A percentile compares a stretch with the other conserved stretches of the same genome.
These are phyloP conservation scores for Logfia minima DNA, from an alignment of 129 eudicot species.

Conservation along the genomic window DNA sequence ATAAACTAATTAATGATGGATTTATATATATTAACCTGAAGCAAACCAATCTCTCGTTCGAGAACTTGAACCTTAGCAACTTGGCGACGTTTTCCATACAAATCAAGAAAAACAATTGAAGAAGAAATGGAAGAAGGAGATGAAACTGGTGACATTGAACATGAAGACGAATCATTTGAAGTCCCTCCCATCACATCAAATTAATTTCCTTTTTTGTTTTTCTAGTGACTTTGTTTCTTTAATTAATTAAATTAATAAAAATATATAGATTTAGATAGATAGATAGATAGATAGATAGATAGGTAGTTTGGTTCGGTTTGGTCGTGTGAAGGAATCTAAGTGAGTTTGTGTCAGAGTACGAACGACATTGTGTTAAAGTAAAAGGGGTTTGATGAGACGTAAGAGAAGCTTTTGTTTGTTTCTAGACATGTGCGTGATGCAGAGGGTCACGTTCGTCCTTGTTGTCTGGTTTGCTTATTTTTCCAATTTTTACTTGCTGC, in stretches of 20 bases:
- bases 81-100: slow-evolving; percentile 41
- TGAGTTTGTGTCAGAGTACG: slow-evolving; percentile 7
- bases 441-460: slow-evolving; percentile 5
- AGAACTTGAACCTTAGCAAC: slow-evolving; percentile 41
- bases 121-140: slow-evolving; percentile 21
- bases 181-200: slow-evolving; percentile 23
- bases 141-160: slow-evolving; percentile 35
- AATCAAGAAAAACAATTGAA: slow-evolving; percentile 29
- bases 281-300: not conserved
- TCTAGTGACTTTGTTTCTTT: not conserved
- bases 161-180: slow-evolving; percentile 34
- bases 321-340: not conserved
- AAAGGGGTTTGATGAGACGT: slow-evolving; percentile 5
- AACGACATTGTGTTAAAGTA: not conserved
- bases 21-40: slow-evolving; percentile 24
- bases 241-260: not conserved
- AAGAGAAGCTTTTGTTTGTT: not conserved
- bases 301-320: not conserved
- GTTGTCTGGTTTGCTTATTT: not conserved
- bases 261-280: not conserved
- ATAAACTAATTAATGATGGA: not conserved
- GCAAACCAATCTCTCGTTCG: slow-evolving; percentile 35
- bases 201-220: not conserved
- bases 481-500: not conserved
- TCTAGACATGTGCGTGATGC: not conserved